phyloP scores from a whole-genome alignment of 352 stramenopile genomes.

The Phytophthora europaea region DNA sequence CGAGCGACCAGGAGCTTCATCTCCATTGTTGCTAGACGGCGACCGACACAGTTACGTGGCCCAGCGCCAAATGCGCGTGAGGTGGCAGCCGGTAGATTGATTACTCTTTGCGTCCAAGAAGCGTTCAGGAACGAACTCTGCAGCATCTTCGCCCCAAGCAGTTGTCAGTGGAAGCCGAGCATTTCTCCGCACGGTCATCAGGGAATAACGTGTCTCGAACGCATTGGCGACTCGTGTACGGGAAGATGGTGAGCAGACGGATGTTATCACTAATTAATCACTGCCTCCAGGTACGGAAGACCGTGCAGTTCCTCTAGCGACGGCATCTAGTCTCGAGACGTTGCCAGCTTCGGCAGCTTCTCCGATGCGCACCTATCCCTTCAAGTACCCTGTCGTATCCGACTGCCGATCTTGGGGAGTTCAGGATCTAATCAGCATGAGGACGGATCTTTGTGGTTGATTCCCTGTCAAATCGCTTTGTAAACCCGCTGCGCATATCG shows the following conservation, averaged over 20 bases:
- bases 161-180: slow-evolving; percentile 37
- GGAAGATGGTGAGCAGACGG: slow-evolving; percentile 58
- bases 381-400: too few relatives aligned
- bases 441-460: too few relatives aligned
- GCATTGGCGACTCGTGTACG: slow-evolving; percentile 42
- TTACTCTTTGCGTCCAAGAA: slow-evolving; percentile 39
- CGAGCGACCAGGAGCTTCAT: slow-evolving; percentile 62
- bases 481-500: too few relatives aligned
- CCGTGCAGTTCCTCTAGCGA: slow-evolving; percentile 36
- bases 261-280: slow-evolving; percentile 59
- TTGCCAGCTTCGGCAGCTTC: background rate
- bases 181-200: slow-evolving; percentile 41
- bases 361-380: too few relatives aligned
- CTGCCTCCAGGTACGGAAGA: slow-evolving; percentile 45
- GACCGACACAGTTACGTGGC: slow-evolving; percentile 57
- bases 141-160: slow-evolving; percentile 51
- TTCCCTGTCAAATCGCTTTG: too few relatives aligned
- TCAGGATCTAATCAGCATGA: too few relatives aligned
- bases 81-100: slow-evolving; percentile 45
- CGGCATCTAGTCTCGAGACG: slow-evolving; percentile 15
- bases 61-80: slow-evolving; percentile 64
- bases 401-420: too few relatives aligned
- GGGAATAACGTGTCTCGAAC: slow-evolving; percentile 47
- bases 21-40: slow-evolving; percentile 62
- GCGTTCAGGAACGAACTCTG: slow-evolving; percentile 51